phyloP scores from a whole-genome alignment of 2,329 filamentous ascomycete genomes.

The Thielaviopsis punctulata region DNA sequence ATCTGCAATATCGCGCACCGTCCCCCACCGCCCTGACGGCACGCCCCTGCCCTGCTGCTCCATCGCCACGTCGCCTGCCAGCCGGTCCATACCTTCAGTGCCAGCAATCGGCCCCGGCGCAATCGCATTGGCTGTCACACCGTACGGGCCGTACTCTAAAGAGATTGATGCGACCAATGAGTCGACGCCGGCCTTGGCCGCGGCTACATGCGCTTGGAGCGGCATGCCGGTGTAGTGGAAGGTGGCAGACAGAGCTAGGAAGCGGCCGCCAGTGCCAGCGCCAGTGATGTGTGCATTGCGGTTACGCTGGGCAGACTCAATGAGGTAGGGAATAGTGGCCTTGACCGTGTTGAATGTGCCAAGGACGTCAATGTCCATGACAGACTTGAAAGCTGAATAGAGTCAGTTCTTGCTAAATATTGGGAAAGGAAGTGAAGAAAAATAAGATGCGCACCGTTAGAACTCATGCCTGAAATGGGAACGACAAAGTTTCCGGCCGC shows the following conservation, averaged over 20 bases:
- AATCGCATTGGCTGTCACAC: constrained; percentile 76
- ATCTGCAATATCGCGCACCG: constrained; percentile 77
- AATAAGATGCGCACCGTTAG: constrained; percentile 37
- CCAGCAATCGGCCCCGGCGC: constrained; percentile 71
- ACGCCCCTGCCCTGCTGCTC: constrained; percentile 24
- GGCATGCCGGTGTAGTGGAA: constrained; percentile 81
- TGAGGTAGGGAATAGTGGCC: constrained; percentile 67
- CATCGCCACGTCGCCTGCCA: constrained; percentile 24
- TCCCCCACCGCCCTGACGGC: constrained; percentile 61
- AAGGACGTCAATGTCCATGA: constrained; percentile 90
- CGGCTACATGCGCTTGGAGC: constrained; percentile 75
- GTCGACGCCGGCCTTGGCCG: constrained; percentile 84
- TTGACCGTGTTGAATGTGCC: constrained; percentile 93
- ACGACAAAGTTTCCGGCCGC: constrained; percentile 93
- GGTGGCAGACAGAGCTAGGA: constrained; percentile 79
- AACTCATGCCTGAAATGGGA: constrained; percentile 60
- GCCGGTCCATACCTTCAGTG: constrained; percentile 63
- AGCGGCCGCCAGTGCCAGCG: constrained; percentile 58
- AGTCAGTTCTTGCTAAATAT: background rate
- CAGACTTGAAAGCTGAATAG: constrained; percentile 59
- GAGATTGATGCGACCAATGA: constrained; percentile 63
- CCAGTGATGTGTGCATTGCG: constrained; percentile 42
- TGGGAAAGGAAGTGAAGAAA: background rate
- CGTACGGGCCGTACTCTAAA: constrained; percentile 78
- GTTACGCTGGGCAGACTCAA: constrained; percentile 44